phyloP scores from a whole-genome alignment of 139 green algal genomes.

The Haematococcus sp. region DNA sequence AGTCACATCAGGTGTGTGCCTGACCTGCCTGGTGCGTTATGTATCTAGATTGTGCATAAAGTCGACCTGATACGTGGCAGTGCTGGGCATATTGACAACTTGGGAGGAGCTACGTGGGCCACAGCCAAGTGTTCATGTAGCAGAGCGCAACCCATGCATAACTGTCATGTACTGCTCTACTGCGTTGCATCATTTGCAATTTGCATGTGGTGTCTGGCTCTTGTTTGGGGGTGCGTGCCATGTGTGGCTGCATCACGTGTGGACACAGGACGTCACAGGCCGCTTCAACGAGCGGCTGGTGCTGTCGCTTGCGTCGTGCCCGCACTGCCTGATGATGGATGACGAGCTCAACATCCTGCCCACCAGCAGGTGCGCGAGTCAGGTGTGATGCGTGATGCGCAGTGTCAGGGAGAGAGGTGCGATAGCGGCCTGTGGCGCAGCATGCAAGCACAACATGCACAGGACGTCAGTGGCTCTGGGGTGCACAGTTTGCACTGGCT shows the following conservation, averaged over 20 bases:
- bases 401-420: not conserved
- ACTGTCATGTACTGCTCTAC: too few species aligned
- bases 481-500: too few species aligned
- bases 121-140: too few species aligned
- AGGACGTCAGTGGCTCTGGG: too few species aligned
- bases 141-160: too few species aligned
- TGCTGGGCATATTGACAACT: slow-evolving; percentile 1
- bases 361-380: slow-evolving; percentile 50
- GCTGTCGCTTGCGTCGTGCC: slow-evolving; percentile 84
- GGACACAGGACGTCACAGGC: slow-evolving; percentile 39
- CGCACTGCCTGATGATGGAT: slow-evolving; percentile 90
- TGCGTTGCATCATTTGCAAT: too few species aligned
- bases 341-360: slow-evolving; percentile 99
- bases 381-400: not conserved
- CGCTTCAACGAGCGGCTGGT: slow-evolving; percentile 99
- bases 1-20: slow-evolving; percentile 80
- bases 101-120: too few species aligned
- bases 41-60: not conserved
- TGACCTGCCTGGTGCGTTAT: not conserved
- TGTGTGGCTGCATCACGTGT: not conserved
- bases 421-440: too few species aligned
- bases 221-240: too few species aligned
- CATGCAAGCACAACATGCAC: too few species aligned
- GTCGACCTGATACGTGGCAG: not conserved
- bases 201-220: too few species aligned